Conservation (phyloP, 2,329 filamentous ascomycete genomes). For the Thelonectria discophora region DNA sequence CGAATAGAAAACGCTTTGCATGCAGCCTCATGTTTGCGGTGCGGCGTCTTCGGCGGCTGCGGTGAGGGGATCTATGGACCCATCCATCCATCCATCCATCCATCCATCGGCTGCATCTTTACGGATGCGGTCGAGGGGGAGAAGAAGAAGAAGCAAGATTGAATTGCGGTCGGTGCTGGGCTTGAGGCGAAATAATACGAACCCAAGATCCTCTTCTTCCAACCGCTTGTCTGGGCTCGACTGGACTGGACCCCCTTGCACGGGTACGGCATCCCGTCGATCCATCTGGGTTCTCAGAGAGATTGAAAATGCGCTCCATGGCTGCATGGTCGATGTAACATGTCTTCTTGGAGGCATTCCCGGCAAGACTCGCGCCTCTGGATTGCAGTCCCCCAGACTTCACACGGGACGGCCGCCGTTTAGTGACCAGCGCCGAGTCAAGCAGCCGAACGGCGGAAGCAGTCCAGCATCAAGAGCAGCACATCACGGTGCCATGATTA, state of each 20-base stretch:
- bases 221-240: not conserved
- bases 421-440: constrained; percentile 32
- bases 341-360: not conserved
- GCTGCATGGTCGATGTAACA: not conserved
- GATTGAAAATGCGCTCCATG: constrained; percentile 14
- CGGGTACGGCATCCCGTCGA: constrained; percentile 8
- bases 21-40: not conserved
- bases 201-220: not conserved
- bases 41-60: not conserved
- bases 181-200: constrained; percentile 2
- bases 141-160: not conserved
- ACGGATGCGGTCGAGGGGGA: not conserved
- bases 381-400: constrained; percentile 13
- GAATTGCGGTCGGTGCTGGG: not conserved
- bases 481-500: constrained; percentile 15
- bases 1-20: not conserved
- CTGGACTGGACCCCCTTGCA: constrained; percentile 14
- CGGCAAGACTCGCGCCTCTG: not conserved
- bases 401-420: constrained; percentile 21
- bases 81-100: too few species aligned
- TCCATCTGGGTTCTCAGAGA: constrained; percentile 17
- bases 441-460: constrained; percentile 24
- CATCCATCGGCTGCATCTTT: not conserved
- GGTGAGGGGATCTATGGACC: not conserved
- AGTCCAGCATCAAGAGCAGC: too few species aligned